Evolutionary conservation across 148 eudicot species (phyloP), one percentile per base, ranked within the genome.

Genomic region (Rhododendron williamsianum): DNA sequence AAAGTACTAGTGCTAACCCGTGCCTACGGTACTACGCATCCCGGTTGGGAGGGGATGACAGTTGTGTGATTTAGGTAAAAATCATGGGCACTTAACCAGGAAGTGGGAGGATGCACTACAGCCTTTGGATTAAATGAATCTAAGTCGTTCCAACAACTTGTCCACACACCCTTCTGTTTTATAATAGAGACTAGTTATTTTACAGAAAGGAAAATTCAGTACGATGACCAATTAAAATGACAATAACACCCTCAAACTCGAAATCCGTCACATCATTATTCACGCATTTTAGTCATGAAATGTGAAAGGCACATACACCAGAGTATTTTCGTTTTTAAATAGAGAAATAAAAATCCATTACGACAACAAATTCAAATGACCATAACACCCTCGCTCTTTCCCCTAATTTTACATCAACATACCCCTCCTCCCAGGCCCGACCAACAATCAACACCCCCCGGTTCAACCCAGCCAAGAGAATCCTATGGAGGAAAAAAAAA

Each of bases 331-430:
- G 25, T 58, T 58, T 56, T 58, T n/a, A 54, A 58, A 60, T 58
- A 52, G 9, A 15, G 56, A 56, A 19, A 58, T 54, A 38, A 82
- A 82, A 38, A 21, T 82, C 41, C 84, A 82, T 69, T 36, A 63
- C 84, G 74, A 60, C 10, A 13, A 81, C n/a, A 54, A 54, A 33
- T 56, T 56, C 1, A 82, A 67, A 65, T 82, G 84, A 82, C 84
- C 72, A 65, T 46, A 82, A 65, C 49, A 82, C 84, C 77, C 84
- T 65, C 54, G 16, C n/a, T 8, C 84, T 10, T 63, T 18, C 13
- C 23, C 45, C 56, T 11, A 82, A 82, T 82, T 82, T 82, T 43
- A 69, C 54, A 67, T 81, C 83, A 67, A 15, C 76, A 13, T 18
- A 25, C 76, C 77, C 36, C 36, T 33, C 84, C 67, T 27, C 56